phyloP scores from a whole-genome alignment of 208 protist genomes.

The Leishmania turanica region DNA sequence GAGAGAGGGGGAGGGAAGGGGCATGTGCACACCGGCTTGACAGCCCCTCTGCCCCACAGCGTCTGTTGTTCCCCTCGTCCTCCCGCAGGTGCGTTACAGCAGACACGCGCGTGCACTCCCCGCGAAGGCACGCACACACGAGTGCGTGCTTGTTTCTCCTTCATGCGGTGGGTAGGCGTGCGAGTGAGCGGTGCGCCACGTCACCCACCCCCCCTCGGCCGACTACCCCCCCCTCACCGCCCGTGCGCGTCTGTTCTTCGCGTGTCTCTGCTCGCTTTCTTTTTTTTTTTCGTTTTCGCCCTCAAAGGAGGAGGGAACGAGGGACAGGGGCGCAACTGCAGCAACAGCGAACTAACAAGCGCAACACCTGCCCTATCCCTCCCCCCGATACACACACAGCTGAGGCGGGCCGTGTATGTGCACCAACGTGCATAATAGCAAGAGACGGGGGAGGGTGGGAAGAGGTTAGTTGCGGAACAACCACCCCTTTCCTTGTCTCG shows the following conservation, averaged over 20 bases:
- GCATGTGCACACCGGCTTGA: not conserved
- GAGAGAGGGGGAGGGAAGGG: not conserved
- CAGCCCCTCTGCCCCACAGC: not conserved
- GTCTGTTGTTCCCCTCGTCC: not conserved
- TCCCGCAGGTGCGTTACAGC: not conserved
- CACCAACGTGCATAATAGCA: not conserved
- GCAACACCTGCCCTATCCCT: not conserved
- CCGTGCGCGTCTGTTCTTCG: not conserved
- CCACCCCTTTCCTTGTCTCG: not conserved
- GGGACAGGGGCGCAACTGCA: not conserved
- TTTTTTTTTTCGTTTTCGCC: not conserved
- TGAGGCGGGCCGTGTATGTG: not conserved
- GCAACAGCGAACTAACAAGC: not conserved
- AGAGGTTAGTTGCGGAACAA: not conserved
- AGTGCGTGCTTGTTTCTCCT: not conserved
- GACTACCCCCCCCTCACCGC: not conserved
- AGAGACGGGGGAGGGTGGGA: not conserved
- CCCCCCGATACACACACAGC: not conserved
- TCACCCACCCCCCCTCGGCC: not conserved
- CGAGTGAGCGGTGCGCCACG: not conserved
- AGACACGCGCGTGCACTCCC: not conserved
- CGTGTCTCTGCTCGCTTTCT: not conserved
- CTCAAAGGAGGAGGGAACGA: not conserved
- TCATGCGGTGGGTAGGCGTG: not conserved
- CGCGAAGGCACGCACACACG: not conserved